Evolutionary conservation across 768 basidiomycete species (phyloP).

Genomic region (Mycena maculata): DNA sequence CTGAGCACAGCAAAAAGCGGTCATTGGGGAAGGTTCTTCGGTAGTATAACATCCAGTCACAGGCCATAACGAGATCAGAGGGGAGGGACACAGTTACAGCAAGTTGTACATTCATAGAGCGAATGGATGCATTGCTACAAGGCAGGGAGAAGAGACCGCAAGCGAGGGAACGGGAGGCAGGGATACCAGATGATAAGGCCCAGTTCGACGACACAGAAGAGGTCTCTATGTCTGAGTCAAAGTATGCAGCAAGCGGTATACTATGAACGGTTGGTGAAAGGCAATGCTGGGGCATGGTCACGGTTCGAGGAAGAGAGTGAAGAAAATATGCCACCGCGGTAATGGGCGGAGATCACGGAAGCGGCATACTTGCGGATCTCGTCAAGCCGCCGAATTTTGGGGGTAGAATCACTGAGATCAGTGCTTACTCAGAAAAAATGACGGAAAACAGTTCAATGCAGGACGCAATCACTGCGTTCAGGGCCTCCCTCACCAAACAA

Average conservation of each 20-base stretch:
- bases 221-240: background rate
- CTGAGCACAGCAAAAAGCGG: background rate
- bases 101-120: background rate
- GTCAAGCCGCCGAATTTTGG: no score
- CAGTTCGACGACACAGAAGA: conserved; percentile 12
- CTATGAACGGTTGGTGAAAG: conserved; percentile 17
- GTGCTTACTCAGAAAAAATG: no score
- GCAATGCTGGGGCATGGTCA: no score
- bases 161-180: background rate
- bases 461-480: no score
- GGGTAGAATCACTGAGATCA: no score
- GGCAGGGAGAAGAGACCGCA: background rate
- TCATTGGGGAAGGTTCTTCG: background rate
- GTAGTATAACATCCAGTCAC: background rate
- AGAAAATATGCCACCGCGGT: no score
- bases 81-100: background rate
- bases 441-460: no score
- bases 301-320: no score
- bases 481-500: no score
- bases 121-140: background rate
- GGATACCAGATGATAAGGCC: background rate
- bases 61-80: conserved; percentile 7
- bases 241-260: background rate
- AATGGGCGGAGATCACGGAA: no score
- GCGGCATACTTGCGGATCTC: no score